Conservation (phyloP, 495 filamentous ascomycete species). For the Hypoxylon fragiforme region DNA sequence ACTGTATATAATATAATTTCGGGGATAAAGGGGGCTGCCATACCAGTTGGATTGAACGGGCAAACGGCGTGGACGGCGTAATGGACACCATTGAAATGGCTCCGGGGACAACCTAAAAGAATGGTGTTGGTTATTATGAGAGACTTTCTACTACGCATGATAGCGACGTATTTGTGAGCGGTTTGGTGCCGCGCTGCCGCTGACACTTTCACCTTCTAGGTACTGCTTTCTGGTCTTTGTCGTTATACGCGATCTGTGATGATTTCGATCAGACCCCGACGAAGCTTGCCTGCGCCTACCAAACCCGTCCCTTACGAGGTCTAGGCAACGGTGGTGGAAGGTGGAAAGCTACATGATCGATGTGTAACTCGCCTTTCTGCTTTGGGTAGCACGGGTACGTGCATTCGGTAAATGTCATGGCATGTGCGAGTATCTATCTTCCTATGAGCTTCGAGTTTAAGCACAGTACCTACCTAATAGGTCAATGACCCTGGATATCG, state of each 20-base stretch:
- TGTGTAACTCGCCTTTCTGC: neutral
- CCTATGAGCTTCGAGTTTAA: neutral
- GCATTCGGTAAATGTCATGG: slow-evolving; percentile 12
- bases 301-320: no score
- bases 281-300: no score
- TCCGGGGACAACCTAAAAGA: neutral
- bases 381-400: neutral
- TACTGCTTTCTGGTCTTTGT: neutral
- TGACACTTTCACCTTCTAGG: no score
- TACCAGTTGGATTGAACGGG: neutral
- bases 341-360: slow-evolving; percentile 17
- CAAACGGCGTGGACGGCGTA: neutral
- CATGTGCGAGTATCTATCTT: neutral
- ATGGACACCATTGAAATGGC: neutral
- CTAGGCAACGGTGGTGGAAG: no score
- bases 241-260: no score
- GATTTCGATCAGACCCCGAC: no score
- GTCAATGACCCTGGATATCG: no score
- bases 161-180: neutral
- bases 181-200: neutral
- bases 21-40: neutral
- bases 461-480: no score
- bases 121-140: neutral
- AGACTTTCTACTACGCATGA: neutral
- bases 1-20: neutral